A percentile compares a stretch with the other conserved stretches of the same genome.
Conservation (phyloP, 2,329 filamentous ascomycete species). For the Apiospora kogelbergensis region DNA sequence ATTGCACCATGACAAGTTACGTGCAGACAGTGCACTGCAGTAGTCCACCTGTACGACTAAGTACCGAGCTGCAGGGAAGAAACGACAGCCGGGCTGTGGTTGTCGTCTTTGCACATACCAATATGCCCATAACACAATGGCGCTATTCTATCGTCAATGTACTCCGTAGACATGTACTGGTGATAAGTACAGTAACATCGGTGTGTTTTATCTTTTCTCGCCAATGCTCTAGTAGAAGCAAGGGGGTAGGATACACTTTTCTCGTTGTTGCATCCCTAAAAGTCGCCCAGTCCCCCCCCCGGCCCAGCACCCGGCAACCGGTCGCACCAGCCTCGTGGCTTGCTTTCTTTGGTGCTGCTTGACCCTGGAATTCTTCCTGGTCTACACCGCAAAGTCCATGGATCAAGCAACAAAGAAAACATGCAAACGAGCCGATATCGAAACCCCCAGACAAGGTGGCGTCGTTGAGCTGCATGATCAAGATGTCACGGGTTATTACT, state of each 20-base stretch:
- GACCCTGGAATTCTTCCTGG: not conserved
- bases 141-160: not conserved
- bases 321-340: too few species aligned
- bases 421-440: not conserved
- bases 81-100: not conserved
- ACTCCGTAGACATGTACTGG: not conserved
- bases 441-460: not conserved
- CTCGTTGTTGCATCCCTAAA: not conserved
- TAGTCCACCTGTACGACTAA: not conserved
- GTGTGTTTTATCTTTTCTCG: not conserved
- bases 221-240: not conserved
- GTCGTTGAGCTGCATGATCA: not conserved
- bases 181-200: not conserved
- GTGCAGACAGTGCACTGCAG: too few species aligned
- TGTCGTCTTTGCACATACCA: not conserved
- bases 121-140: not conserved
- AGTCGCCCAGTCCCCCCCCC: too few species aligned
- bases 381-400: not conserved
- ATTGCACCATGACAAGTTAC: too few species aligned
- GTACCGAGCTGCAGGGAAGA: not conserved
- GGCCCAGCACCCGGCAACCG: too few species aligned
- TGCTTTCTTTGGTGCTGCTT: not conserved
- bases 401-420: not conserved
- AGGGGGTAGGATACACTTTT: too few species aligned
- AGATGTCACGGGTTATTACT: slow-evolving; percentile 3